Conservation (phyloP, 768 basidiomycete species). For the Boletus barrowsii region DNA sequence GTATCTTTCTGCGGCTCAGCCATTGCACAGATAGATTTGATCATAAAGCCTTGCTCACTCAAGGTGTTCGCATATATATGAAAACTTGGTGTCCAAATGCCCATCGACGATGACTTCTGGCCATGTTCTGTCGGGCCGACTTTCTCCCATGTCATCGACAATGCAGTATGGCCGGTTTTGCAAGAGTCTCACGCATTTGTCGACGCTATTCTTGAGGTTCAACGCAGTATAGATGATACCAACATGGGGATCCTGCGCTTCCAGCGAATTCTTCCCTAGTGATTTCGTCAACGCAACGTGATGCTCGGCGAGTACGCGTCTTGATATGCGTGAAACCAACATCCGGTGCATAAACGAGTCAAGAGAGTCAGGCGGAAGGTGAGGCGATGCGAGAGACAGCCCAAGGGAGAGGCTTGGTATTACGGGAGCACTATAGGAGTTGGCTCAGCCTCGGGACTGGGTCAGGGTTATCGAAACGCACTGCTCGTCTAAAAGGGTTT, state of each 20-base stretch:
- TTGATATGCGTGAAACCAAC: conserved; percentile 86
- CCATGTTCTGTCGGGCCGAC: conserved; percentile 37
- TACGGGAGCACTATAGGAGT: conserved; percentile 54
- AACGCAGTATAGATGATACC: conserved; percentile 83
- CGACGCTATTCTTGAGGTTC: conserved; percentile 65
- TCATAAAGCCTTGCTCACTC: conserved; percentile 49
- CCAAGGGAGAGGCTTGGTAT: conserved; percentile 84
- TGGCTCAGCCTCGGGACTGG: conserved; percentile 5
- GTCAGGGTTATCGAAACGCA: conserved; percentile 35
- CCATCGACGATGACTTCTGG: conserved; percentile 74
- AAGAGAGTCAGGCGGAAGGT: conserved; percentile 71
- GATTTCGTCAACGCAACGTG: conserved; percentile 78
- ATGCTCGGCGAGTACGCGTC: conserved; percentile 86
- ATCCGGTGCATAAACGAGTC: conserved; percentile 90
- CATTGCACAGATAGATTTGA: neutral
- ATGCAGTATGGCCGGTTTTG: conserved; percentile 44
- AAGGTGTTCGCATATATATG: conserved; percentile 84
- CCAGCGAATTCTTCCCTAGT: conserved; percentile 36
- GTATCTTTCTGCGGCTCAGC: conserved; percentile 47
- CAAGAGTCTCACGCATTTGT: conserved; percentile 61
- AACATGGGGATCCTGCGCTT: conserved; percentile 56
- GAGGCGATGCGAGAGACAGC: conserved; percentile 78
- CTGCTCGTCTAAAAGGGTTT: conserved; percentile 70
- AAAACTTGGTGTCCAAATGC: conserved; percentile 63
- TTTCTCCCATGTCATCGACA: conserved; percentile 36